These are phyloP conservation scores for Acacia acuminata DNA, from an alignment of 306 rosid species.

Conservation along the genomic window DNA sequence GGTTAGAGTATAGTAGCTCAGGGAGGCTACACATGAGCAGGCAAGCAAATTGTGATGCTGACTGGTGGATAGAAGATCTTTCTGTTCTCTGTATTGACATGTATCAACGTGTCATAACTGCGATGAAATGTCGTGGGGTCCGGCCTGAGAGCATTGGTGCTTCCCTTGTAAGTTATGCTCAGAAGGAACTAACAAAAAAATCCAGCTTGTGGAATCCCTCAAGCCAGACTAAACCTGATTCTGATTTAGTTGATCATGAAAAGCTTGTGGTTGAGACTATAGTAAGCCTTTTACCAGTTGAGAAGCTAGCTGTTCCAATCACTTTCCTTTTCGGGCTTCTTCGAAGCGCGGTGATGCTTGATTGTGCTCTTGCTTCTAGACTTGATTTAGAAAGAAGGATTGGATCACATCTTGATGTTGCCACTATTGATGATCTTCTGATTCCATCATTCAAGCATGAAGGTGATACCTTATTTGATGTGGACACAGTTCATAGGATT, in stretches of 20 bases:
- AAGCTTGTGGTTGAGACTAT: constrained; percentile 64
- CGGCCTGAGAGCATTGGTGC: constrained; percentile 73
- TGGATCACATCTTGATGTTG: constrained; percentile 67
- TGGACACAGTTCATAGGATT: constrained; percentile 70
- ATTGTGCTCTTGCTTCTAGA: constrained; percentile 58
- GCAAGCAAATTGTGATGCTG: constrained; percentile 64
- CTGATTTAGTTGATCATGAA: constrained; percentile 52
- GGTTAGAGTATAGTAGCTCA: constrained; percentile 78
- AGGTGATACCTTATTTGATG: constrained; percentile 69
- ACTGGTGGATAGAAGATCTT: constrained; percentile 82
- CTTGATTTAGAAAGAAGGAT: constrained; percentile 74
- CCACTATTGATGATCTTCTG: constrained; percentile 72
- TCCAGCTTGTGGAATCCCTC: constrained; percentile 63
- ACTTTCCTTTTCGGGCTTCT: constrained; percentile 68
- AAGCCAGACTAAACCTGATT: constrained; percentile 56
- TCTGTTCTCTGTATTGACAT: constrained; percentile 63
- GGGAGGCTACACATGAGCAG: constrained; percentile 74
- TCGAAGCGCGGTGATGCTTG: constrained; percentile 65
- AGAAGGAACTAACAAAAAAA: constrained; percentile 63
- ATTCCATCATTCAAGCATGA: constrained; percentile 67
- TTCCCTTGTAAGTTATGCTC: constrained; percentile 65
- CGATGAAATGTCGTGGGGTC: constrained; percentile 78
- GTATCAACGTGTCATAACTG: constrained; percentile 63
- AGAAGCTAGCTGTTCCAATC: constrained; percentile 65
- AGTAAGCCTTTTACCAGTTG: constrained; percentile 64